A percentile compares a stretch with the other conserved stretches of the same genome.
These are phyloP conservation scores for Brassica juncea DNA, from an alignment of 345 rosid species.

Conservation along the genomic window DNA sequence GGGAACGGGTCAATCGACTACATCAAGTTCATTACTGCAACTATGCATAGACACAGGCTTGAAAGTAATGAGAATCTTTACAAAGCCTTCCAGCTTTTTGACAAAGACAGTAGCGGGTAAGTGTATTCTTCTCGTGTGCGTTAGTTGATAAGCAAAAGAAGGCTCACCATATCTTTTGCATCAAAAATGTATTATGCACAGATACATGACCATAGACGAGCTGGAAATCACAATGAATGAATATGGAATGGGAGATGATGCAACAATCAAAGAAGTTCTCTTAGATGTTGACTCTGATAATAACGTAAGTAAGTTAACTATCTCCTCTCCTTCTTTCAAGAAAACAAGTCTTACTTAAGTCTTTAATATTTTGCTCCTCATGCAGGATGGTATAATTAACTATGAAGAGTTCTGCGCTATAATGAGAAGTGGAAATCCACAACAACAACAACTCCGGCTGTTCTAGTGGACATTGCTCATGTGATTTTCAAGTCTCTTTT, in stretches of 20 bases:
- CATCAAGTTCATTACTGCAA: constrained; percentile 81
- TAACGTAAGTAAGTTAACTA: constrained; percentile 43
- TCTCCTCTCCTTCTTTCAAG: background rate
- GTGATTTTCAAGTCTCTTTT: constrained; percentile 1
- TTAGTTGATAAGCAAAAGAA: background rate
- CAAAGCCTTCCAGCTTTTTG: constrained; percentile 86
- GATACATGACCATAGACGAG: constrained; percentile 83
- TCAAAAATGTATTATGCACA: constrained; percentile 33
- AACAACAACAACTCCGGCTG: constrained; percentile 51
- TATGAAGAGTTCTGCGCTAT: constrained; percentile 77
- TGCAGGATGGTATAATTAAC: constrained; percentile 88
- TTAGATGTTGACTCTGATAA: constrained; percentile 88
- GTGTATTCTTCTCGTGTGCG: constrained; percentile 9
- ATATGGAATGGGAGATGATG: constrained; percentile 76
- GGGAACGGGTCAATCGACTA: constrained; percentile 84
- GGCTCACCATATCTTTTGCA: background rate
- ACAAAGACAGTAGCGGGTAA: constrained; percentile 84
- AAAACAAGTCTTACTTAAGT: background rate
- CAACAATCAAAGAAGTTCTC: constrained; percentile 75
- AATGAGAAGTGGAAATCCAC: constrained; percentile 86
- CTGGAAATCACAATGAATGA: constrained; percentile 76
- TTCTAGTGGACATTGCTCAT: constrained; percentile 40
- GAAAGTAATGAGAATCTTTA: constrained; percentile 75
- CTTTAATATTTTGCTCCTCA: background rate
- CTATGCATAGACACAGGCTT: constrained; percentile 83